phyloP scores from a whole-genome alignment of 805 yeast species.

The Monosporozyma aquatica region DNA sequence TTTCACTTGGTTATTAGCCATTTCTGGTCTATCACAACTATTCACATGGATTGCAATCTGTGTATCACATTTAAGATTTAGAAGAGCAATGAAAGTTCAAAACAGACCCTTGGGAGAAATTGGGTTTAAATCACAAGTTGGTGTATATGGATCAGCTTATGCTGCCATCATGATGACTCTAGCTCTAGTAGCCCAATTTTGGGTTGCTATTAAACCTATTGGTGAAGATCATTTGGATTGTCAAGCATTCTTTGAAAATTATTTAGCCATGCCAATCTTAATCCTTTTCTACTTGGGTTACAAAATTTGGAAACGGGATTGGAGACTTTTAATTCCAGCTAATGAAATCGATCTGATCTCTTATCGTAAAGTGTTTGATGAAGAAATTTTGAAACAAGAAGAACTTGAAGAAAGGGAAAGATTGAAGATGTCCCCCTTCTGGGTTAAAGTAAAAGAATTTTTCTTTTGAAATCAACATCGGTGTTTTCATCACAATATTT shows the following conservation, averaged over 20 bases:
- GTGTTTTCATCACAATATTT: no score
- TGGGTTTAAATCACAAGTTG: constrained; percentile 44
- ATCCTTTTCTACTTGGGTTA: constrained; percentile 37
- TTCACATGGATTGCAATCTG: constrained; percentile 58
- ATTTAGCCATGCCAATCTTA: constrained; percentile 42
- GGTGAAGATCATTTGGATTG: constrained; percentile 32
- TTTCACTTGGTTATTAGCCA: constrained; percentile 55
- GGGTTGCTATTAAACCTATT: constrained; percentile 58
- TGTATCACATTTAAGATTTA: constrained; percentile 47
- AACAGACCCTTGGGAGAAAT: constrained; percentile 42
- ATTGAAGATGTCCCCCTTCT: constrained; percentile 20
- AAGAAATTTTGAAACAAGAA: constrained; percentile 29
- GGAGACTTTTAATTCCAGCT: constrained; percentile 29
- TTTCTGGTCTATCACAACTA: constrained; percentile 52
- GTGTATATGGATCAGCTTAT: constrained; percentile 44
- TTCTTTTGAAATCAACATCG: no score
- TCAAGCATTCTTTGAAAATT: constrained; percentile 36
- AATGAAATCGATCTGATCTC: constrained; percentile 23
- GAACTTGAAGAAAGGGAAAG: constrained; percentile 25
- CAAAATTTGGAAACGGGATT: constrained; percentile 39
- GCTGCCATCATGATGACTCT: constrained; percentile 43
- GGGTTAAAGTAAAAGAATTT: constrained; percentile 22
- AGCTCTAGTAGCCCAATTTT: constrained; percentile 51
- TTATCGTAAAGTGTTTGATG: constrained; percentile 29
- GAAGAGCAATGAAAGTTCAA: constrained; percentile 49